Evolutionary conservation across 75 land plant species (phyloP).

Genomic region (Sequoiadendron giganteum): DNA sequence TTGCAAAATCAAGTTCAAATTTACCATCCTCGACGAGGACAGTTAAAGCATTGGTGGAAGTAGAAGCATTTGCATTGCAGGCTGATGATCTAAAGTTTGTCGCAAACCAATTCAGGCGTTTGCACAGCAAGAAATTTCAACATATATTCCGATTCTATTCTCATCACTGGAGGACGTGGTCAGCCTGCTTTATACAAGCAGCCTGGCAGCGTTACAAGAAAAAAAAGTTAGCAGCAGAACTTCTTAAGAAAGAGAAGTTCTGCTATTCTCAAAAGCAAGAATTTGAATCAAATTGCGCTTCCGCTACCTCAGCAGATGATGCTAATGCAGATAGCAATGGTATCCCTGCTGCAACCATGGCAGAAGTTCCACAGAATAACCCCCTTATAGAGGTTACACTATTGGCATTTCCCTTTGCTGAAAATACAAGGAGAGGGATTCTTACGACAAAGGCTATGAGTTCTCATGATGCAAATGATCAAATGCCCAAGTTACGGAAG

Average conservation of each 20-base stretch:
- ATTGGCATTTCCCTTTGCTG: conserved; percentile 67
- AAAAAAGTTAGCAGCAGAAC: conserved; percentile 32
- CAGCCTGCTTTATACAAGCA: conserved; percentile 77
- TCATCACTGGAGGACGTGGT: conserved; percentile 86
- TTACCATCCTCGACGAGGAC: conserved; percentile 82
- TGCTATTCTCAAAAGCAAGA: conserved; percentile 15
- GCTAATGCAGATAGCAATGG: conserved; percentile 9
- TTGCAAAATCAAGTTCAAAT: conserved; percentile 42
- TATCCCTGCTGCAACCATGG: neutral
- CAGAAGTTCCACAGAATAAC: neutral
- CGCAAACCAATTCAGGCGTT: conserved; percentile 67
- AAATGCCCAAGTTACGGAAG: conserved; percentile 52
- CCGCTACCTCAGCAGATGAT: neutral
- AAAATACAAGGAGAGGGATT: conserved; percentile 55
- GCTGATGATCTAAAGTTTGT: conserved; percentile 85
- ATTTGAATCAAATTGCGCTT: neutral
- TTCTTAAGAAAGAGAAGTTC: conserved; percentile 27
- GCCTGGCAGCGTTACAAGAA: conserved; percentile 70
- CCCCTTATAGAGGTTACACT: conserved; percentile 55
- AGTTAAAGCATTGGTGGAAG: conserved; percentile 55
- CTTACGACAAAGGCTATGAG: conserved; percentile 38
- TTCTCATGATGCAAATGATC: conserved; percentile 15
- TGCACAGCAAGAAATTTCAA: conserved; percentile 73
- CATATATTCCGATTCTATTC: conserved; percentile 85
- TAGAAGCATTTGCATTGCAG: conserved; percentile 73